A percentile compares a stretch with the other conserved stretches of the same genome.
Evolutionary conservation across 305 asterid genomes (phyloP).

Genomic region (Withania somnifera): DNA sequence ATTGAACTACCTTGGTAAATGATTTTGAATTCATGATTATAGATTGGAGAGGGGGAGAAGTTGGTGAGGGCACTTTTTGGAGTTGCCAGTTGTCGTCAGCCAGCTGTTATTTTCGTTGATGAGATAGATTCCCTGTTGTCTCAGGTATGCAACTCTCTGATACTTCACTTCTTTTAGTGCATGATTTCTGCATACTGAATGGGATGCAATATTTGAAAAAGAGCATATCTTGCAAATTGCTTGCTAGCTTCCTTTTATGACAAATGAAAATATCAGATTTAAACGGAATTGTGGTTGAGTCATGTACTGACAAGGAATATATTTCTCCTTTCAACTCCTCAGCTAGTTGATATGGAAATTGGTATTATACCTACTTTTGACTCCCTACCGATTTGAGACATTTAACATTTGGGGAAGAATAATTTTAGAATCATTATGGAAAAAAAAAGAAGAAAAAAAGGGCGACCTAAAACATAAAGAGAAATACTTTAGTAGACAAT

Average conservation of each 20-base stretch:
- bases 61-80: constrained; percentile 98
- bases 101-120: constrained; percentile 95
- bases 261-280: neutral
- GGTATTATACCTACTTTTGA: neutral
- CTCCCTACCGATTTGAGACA: neutral
- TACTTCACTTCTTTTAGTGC: neutral
- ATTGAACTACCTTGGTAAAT: neutral
- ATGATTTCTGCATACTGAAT: neutral
- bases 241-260: neutral
- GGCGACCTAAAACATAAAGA: neutral
- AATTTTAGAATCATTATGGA: neutral
- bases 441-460: neutral
- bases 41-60: constrained; percentile 99
- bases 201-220: neutral
- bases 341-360: neutral
- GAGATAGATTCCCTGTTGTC: constrained; percentile 95
- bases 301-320: neutral
- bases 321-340: neutral
- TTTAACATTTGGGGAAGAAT: neutral
- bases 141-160: constrained; percentile 41
- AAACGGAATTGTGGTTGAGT: neutral
- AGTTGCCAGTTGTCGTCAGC: constrained; percentile 96
- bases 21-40: constrained; percentile 20
- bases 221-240: neutral
- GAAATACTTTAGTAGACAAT: neutral